Conservation (phyloP, 2,329 filamentous ascomycete genomes). For the Bisporella sp. region DNA sequence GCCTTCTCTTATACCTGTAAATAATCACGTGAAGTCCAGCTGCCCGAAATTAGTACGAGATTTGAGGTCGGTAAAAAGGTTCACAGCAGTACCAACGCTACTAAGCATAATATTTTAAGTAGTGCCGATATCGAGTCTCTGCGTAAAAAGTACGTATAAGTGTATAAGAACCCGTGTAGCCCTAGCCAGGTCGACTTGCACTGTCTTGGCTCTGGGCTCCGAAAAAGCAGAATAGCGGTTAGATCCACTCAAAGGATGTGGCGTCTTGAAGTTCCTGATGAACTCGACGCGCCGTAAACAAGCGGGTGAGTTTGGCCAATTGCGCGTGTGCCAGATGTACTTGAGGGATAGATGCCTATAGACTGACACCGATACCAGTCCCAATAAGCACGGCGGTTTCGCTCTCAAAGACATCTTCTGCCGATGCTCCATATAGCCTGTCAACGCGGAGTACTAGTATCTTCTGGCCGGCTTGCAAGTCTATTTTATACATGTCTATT, state of each 20-base stretch:
- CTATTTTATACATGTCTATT: conserved; percentile 96
- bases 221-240: conserved; percentile 85
- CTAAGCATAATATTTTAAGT: conserved; percentile 79
- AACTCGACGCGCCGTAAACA: conserved; percentile 94
- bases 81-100: too few species aligned
- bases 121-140: conserved; percentile 79
- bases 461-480: conserved; percentile 82
- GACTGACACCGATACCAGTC: conserved; percentile 81
- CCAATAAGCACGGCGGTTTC: conserved; percentile 86
- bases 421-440: conserved; percentile 91
- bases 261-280: conserved; percentile 97
- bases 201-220: conserved; percentile 75
- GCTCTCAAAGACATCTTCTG: conserved; percentile 94
- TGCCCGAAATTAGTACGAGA: conserved; percentile 51
- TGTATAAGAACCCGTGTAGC: too few species aligned
- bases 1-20: conserved; percentile 79
- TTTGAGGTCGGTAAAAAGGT: too few species aligned
- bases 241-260: conserved; percentile 97
- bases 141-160: too few species aligned
- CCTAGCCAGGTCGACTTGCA: conserved; percentile 61
- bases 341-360: conserved; percentile 83
- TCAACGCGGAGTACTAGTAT: conserved; percentile 91
- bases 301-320: conserved; percentile 79
- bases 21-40: conserved; percentile 78
- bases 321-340: conserved; percentile 96